Evolutionary conservation across 352 stramenopile species (phyloP), one percentile per base, ranked within the genome.

Genomic region (Globisporangium paroecandrum): DNA sequence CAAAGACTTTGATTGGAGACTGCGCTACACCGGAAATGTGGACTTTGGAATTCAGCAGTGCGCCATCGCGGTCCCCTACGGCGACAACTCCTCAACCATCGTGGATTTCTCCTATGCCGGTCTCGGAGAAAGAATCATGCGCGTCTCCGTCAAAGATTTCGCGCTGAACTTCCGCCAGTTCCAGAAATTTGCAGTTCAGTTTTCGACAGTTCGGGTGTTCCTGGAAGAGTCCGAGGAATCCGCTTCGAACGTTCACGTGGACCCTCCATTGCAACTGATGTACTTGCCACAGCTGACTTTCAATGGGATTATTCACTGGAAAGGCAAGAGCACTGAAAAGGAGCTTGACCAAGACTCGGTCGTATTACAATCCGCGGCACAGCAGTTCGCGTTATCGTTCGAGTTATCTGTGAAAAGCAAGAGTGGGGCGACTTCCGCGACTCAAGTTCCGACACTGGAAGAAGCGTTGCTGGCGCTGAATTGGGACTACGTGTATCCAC

Each of bases 401-500:
- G 81, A 93, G 58, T 66, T 91, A 10, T 56, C 72, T 13, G 47
- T 93, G 8, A 74, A 75, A 64, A 69, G 77, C 10, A 77, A 62
- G 6, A 25, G 66, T 1, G 46, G 57, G 1, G 58, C 51, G 13
- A 54, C 66, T 7, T 62, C 56, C 20, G 69, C 72, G n/a, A 47
- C 49, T 34, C 64, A 79, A n/a, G 76, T 90, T 15, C 84, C 84
- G 13, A 68, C 72, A 3, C 53, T 57, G 3, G 74, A 80, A 18
- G 79, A 93, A 63, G 69, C 77, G 4, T 70, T 93, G 4, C 12
- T 90, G 1, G 69, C 74, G 24, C 64, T 91, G 24, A 87, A 90
- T 43, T 93, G 85, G 85, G 85, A 93, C 53, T 85, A 79, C 61
- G 73, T 91, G 15, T 89, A 88, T 58, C 85, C 85, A 1, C 77